phyloP scores from a whole-genome alignment of 352 stramenopile species.

The Phytophthora agathidicida region DNA sequence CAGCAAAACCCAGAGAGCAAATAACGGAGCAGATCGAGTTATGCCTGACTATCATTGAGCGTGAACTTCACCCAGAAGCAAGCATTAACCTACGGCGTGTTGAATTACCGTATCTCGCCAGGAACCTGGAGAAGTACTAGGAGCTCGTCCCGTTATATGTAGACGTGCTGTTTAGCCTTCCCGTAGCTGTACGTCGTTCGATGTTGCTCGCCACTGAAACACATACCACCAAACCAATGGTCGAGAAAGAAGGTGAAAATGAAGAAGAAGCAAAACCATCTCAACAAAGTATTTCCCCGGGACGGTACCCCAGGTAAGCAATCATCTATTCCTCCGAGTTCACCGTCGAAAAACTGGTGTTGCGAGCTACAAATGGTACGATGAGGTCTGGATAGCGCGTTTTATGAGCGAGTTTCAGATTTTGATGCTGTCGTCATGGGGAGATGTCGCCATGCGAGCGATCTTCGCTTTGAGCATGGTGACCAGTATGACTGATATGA shows the following conservation, averaged over 20 bases:
- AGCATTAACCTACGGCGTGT: constrained; percentile 69
- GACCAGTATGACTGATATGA: too few relatives aligned
- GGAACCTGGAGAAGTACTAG: constrained; percentile 66
- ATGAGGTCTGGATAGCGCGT: too few relatives aligned
- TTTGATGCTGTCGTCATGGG: too few relatives aligned
- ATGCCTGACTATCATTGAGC: constrained; percentile 74
- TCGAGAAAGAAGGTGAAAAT: constrained; percentile 4
- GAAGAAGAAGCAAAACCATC: background rate
- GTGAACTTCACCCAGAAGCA: constrained; percentile 64
- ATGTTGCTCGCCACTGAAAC: constrained; percentile 38
- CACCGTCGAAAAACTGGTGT: too few relatives aligned
- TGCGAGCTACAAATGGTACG: too few relatives aligned
- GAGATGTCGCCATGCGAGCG: too few relatives aligned
- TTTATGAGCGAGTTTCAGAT: too few relatives aligned
- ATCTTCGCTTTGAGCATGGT: too few relatives aligned
- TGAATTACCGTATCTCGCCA: constrained; percentile 60
- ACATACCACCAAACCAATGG: background rate
- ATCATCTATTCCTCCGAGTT: too few relatives aligned
- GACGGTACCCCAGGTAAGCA: too few relatives aligned
- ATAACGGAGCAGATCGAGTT: constrained; percentile 79
- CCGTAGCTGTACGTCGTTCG: constrained; percentile 38
- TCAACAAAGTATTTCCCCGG: too few relatives aligned
- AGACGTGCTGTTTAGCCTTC: constrained; percentile 77
- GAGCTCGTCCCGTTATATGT: constrained; percentile 83
- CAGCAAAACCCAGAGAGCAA: too few relatives aligned